Evolutionary conservation across 208 protist genomes (phyloP).

Genomic region (Crithidia acanthocephali): DNA sequence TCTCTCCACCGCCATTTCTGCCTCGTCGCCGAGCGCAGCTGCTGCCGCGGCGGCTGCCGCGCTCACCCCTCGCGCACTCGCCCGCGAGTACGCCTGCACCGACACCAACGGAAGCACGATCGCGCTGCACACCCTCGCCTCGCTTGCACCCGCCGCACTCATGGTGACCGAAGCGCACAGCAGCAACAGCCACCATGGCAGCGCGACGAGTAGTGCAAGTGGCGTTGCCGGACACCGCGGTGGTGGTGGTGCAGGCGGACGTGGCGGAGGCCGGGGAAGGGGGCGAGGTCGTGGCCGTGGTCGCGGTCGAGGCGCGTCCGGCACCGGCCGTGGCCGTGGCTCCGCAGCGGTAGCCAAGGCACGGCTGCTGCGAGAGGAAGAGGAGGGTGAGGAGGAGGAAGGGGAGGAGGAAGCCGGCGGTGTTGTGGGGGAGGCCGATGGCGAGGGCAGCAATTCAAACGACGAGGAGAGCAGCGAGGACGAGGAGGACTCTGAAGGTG

Average conservation of each 20-base stretch:
- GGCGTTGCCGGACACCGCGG: background rate
- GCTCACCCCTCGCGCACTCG: conserved; percentile 18
- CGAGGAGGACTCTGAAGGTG: conserved; percentile 10
- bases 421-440: conserved; percentile 1
- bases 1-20: conserved; percentile 27
- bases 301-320: background rate
- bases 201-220: background rate
- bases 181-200: background rate
- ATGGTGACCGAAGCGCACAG: conserved; percentile 7
- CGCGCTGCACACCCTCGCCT: conserved; percentile 10
- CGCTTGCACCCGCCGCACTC: conserved; percentile 8
- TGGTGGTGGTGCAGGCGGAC: background rate
- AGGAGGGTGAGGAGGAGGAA: conserved; percentile 1
- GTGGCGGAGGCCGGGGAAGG: conserved; percentile 6
- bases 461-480: conserved; percentile 9
- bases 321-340: conserved; percentile 16
- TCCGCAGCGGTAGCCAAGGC: conserved; percentile 2
- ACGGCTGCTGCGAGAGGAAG: background rate
- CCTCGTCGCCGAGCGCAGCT: conserved; percentile 1
- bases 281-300: background rate
- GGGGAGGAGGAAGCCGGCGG: background rate
- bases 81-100: conserved; percentile 16
- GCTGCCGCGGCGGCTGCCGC: background rate
- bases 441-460: background rate
- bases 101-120: conserved; percentile 21